Percentiles rank a stretch among this genome's conserved stretches.
Conservation (phyloP, 208 protist species). For the Leishmania mexicana region DNA sequence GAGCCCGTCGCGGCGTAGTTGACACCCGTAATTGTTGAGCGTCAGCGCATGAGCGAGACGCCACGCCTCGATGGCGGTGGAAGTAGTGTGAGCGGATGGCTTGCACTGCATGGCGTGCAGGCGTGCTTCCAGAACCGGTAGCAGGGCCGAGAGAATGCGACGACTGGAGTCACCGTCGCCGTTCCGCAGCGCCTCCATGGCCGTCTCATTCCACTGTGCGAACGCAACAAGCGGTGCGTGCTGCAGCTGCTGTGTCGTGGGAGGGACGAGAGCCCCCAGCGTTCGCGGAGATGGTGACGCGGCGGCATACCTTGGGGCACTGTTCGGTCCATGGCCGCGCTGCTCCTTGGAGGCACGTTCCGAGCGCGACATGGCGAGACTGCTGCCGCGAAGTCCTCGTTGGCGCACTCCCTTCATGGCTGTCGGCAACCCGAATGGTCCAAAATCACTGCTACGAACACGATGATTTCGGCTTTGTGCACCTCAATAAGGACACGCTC, state of each 20-base stretch:
- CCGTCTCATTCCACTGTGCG: slow-evolving; percentile 64
- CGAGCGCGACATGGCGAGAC: background rate
- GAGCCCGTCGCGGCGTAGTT: slow-evolving; percentile 60
- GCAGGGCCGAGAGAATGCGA: slow-evolving; percentile 13
- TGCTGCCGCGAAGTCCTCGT: background rate
- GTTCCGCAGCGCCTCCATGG: slow-evolving; percentile 62
- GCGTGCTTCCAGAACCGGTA: slow-evolving; percentile 17
- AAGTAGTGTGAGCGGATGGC: background rate
- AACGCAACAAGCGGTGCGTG: slow-evolving; percentile 36
- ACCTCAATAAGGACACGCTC: background rate
- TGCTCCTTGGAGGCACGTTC: background rate
- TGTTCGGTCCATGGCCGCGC: background rate
- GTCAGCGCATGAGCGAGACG: slow-evolving; percentile 70
- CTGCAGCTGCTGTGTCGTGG: background rate
- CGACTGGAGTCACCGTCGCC: slow-evolving; percentile 50
- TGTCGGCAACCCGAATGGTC: background rate
- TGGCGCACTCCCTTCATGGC: background rate
- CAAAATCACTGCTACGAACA: background rate
- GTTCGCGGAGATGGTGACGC: background rate
- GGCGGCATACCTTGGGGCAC: background rate
- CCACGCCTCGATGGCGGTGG: slow-evolving; percentile 29
- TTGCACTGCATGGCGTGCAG: slow-evolving; percentile 8
- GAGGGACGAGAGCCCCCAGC: background rate
- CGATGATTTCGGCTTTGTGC: background rate
- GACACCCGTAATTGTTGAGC: slow-evolving; percentile 84